Conservation (phyloP, 441 rosid genomes). For the Raphanus hybrid region DNA sequence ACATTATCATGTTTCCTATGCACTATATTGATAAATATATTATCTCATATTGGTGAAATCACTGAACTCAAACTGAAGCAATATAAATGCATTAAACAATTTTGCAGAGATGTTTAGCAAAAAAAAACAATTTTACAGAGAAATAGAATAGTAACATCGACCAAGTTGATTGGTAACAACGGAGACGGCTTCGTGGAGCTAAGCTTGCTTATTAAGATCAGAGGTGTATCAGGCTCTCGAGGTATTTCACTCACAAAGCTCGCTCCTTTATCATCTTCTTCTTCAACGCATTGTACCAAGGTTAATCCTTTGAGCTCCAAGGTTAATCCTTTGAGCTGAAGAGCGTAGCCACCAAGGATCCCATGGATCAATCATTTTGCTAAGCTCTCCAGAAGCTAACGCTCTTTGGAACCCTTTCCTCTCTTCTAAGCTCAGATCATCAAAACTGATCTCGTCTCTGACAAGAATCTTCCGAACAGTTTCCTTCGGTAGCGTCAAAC, state of each 20-base stretch:
- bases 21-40: too few relatives aligned
- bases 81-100: too few relatives aligned
- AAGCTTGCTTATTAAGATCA: too few relatives aligned
- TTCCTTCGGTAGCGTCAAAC: conserved; percentile 61
- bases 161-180: too few relatives aligned
- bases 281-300: conserved; percentile 60
- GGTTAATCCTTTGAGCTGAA: conserved; percentile 61
- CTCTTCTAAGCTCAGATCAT: conserved; percentile 75
- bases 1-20: too few relatives aligned
- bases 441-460: conserved; percentile 63
- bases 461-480: conserved; percentile 63
- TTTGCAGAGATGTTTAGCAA: too few relatives aligned
- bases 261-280: conserved; percentile 38
- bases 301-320: conserved; percentile 66
- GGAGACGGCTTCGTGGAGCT: too few relatives aligned
- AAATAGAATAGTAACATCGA: too few relatives aligned
- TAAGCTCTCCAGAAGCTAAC: conserved; percentile 78
- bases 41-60: too few relatives aligned
- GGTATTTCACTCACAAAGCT: conserved; percentile 58
- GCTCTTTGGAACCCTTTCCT: conserved; percentile 82
- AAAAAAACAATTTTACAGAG: too few relatives aligned
- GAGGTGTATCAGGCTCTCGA: too few relatives aligned
- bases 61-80: too few relatives aligned
- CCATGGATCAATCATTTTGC: conserved; percentile 92
- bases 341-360: conserved; percentile 95